phyloP scores from a whole-genome alignment of 208 protist species.

The Leishmania gerbilli region DNA sequence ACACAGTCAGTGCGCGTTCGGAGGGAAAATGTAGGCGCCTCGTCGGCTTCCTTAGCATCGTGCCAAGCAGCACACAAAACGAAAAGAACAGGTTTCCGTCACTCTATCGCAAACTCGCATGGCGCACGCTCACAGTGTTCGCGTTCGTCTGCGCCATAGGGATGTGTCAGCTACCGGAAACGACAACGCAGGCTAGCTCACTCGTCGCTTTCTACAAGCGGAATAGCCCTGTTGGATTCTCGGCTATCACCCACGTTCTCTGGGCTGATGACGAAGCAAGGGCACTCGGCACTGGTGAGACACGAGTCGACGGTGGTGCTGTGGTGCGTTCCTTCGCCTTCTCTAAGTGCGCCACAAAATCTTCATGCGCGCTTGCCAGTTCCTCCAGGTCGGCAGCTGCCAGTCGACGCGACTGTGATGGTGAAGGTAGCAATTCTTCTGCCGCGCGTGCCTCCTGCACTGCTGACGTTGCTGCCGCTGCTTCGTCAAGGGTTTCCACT shows the following conservation, averaged over 20 bases:
- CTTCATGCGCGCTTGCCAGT: conserved; percentile 18
- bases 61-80: background rate
- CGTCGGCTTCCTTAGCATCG: background rate
- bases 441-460: too few species aligned
- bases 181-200: background rate
- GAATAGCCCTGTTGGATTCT: conserved; percentile 33
- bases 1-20: background rate
- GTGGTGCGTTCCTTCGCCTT: conserved; percentile 22
- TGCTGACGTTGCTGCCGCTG: background rate
- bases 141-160: background rate
- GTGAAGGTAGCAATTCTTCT: background rate
- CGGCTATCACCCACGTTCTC: conserved; percentile 23
- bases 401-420: background rate
- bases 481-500: background rate
- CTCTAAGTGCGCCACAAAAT: conserved; percentile 30
- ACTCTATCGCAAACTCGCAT: background rate
- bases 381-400: conserved; percentile 1
- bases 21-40: background rate
- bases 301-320: background rate
- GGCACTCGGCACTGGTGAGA: background rate
- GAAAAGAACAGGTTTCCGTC: background rate
- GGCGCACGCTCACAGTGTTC: background rate
- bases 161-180: background rate
- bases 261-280: background rate
- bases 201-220: conserved; percentile 17